A percentile compares a stretch with the other conserved stretches of the same genome.
Evolutionary conservation across 768 basidiomycete genomes (phyloP).

Genomic region (Sarcodon sp.): DNA sequence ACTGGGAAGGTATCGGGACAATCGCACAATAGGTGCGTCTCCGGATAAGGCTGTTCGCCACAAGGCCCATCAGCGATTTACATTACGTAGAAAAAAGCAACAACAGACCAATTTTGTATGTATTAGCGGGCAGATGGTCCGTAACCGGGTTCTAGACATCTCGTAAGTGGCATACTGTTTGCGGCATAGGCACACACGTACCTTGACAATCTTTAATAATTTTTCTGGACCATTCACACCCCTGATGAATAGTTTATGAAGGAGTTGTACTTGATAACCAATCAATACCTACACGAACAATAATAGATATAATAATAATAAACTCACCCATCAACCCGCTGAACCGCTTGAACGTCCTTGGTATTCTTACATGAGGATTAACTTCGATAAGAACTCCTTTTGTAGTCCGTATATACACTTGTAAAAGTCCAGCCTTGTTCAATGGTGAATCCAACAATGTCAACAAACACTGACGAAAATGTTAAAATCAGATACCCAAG

Average conservation of each 20-base stretch:
- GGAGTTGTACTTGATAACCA: conserved; percentile 66
- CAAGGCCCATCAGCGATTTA: not conserved
- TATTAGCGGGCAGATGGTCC: conserved; percentile 91
- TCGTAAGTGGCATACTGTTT: conserved; percentile 1
- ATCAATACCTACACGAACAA: not conserved
- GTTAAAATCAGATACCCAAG: not conserved
- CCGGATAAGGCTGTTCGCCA: conserved; percentile 67
- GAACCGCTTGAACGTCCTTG: conserved; percentile 97
- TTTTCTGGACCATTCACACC: conserved; percentile 97
- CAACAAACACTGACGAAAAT: conserved; percentile 65
- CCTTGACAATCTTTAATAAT: conserved; percentile 93
- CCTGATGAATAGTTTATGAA: conserved; percentile 91
- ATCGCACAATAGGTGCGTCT: conserved; percentile 69
- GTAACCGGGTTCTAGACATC: conserved; percentile 72
- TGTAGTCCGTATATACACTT: conserved; percentile 97
- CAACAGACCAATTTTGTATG: conserved; percentile 83
- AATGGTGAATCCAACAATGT: conserved; percentile 95
- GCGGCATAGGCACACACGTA: conserved; percentile 17
- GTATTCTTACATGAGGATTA: conserved; percentile 95
- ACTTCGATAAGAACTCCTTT: conserved; percentile 96
- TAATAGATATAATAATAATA: no score
- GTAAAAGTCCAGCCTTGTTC: conserved; percentile 93
- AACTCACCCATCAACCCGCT: conserved; percentile 88
- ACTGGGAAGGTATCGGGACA: conserved; percentile 76
- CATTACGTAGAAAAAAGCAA: not conserved